Evolutionary conservation across 2,329 filamentous ascomycete genomes (phyloP), one percentile per base, ranked within the genome.

Genomic region (Pseudogymnoascus sp.): DNA sequence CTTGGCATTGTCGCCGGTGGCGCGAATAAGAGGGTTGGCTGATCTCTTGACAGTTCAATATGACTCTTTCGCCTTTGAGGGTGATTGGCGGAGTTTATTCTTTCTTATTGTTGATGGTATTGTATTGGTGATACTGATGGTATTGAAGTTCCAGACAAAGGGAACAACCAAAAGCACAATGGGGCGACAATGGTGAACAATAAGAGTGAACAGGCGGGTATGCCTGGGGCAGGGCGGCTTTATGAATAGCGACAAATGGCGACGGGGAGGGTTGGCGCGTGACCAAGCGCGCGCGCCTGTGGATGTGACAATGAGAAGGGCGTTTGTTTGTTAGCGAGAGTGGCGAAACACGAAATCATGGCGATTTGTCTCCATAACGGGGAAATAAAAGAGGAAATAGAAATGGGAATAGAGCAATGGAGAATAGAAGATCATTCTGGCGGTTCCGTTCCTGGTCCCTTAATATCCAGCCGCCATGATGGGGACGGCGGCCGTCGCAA

Each of bases 381-480:
- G 29, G 17, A 37, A 54, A 54, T 54, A 54, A 54, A 21, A 33
- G 1, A 54, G 47, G 47, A 33, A 54, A 54, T 33, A 54, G 47
- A 54, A 54, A 26, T 54, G 47, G 26, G 11, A 17, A 33, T 7
- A 33, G 26, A 33, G 47, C 17, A 50, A 54, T 54, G 9, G 29
- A 54, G 29, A 54, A 54, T 54, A 54, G 29, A 54, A 54, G 47
- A 54, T 54, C 47, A 33, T 33, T 26, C 4, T n/a, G 21, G 40
- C 21, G 21, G 17, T 44, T 44, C 21, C 21, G 24, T 8, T 26
- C 40, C 11, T 44, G 3, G n/a, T 17, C 47, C 47, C 47, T 54
- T 54, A 54, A 54, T 54, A n/a, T 54, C 47, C 47, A 54, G 47
- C 47, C 47, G 47, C 47, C 47, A 21, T 17, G 47, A 54, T 54